Evolutionary conservation across 2,329 filamentous ascomycete genomes (phyloP).

Genomic region (Arthrobotrys conoides): DNA sequence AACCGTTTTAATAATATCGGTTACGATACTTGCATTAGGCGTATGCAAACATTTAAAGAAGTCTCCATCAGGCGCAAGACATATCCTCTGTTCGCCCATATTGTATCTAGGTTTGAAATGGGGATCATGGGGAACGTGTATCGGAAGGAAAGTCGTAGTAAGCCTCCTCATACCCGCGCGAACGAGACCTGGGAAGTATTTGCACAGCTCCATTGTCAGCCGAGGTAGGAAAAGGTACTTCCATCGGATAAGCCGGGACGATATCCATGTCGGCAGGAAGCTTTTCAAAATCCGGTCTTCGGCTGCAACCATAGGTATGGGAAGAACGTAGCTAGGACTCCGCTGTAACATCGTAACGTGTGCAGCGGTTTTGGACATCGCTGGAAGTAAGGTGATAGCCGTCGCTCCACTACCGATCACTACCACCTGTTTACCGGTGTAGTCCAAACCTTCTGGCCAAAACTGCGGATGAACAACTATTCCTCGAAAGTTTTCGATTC

Average conservation of each 20-base stretch:
- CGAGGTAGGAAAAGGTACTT: constrained; percentile 71
- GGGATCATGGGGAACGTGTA: constrained; percentile 71
- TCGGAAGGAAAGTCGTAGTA: constrained; percentile 72
- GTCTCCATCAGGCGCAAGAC: constrained; percentile 74
- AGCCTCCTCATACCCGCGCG: constrained; percentile 69
- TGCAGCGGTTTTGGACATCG: constrained; percentile 75
- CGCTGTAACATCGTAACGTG: constrained; percentile 85
- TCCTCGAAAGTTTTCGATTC: constrained; percentile 77
- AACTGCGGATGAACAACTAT: constrained; percentile 79
- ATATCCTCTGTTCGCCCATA: constrained; percentile 82
- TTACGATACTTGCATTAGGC: constrained; percentile 68
- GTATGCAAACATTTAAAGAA: constrained; percentile 70
- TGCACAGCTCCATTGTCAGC: constrained; percentile 71
- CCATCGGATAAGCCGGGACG: constrained; percentile 70
- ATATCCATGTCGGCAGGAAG: constrained; percentile 70
- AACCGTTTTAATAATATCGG: constrained; percentile 69
- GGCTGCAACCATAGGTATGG: constrained; percentile 69
- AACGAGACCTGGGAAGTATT: constrained; percentile 71
- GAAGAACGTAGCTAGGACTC: constrained; percentile 79
- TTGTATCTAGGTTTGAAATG: constrained; percentile 77
- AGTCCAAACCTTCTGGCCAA: constrained; percentile 80
- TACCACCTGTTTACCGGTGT: constrained; percentile 77
- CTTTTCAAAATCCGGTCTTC: constrained; percentile 67
- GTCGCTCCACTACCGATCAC: constrained; percentile 85
- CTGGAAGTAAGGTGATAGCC: constrained; percentile 81